These are phyloP conservation scores for Hordeum marinum DNA, from an alignment of 176 grass and related monocot species.

Conservation along the genomic window DNA sequence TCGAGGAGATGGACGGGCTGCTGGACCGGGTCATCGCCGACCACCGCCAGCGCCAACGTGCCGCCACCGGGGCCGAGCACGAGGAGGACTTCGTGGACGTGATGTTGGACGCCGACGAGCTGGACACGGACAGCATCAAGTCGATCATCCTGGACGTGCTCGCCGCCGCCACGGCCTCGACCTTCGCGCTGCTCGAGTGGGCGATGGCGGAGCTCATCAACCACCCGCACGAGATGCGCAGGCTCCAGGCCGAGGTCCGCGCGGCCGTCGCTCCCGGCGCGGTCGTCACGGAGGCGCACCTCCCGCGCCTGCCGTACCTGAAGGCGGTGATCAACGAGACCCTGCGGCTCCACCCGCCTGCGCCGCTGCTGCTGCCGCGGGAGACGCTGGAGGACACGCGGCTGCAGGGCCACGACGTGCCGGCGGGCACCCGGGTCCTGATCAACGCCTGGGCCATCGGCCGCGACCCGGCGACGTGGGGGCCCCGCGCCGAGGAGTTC, in stretches of 20 bases:
- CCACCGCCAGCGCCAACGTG: background rate
- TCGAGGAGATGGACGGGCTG: slow-evolving; percentile 3
- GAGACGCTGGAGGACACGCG: slow-evolving; percentile 27
- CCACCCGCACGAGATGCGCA: slow-evolving; percentile 21
- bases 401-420: slow-evolving; percentile 23
- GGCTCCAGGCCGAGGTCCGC: slow-evolving; percentile 37
- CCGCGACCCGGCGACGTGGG: slow-evolving; percentile 35
- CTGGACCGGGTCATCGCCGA: slow-evolving; percentile 28
- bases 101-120: slow-evolving; percentile 16
- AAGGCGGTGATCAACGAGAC: slow-evolving; percentile 37
- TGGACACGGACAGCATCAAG: slow-evolving; percentile 22
- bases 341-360: slow-evolving; percentile 33
- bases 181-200: background rate
- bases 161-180: background rate
- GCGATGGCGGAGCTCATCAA: slow-evolving; percentile 37
- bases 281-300: slow-evolving; percentile 16
- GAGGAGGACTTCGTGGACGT: slow-evolving; percentile 36
- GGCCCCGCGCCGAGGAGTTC: slow-evolving; percentile 33
- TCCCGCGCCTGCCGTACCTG: background rate
- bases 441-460: slow-evolving; percentile 51
- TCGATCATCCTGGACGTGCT: slow-evolving; percentile 23
- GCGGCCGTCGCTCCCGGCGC: background rate
- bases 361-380: slow-evolving; percentile 19
- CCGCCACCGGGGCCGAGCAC: no score
- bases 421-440: slow-evolving; percentile 26